A percentile compares a stretch with the other conserved stretches of the same genome.
These are phyloP conservation scores for Jatropha multifida DNA, from an alignment of 441 rosid species.

Conservation along the genomic window DNA sequence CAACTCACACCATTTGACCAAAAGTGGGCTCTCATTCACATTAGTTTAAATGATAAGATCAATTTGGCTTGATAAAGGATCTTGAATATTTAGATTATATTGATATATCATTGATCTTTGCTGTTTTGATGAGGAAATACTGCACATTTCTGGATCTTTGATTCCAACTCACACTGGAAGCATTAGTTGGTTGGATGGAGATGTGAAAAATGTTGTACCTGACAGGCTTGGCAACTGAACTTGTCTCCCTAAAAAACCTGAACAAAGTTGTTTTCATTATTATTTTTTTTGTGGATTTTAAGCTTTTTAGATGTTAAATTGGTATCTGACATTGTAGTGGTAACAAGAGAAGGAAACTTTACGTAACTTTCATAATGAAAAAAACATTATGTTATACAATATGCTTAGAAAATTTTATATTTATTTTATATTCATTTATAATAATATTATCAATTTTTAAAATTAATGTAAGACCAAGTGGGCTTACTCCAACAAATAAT, in stretches of 20 bases:
- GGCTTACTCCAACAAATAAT: no score
- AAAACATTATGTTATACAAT: no score
- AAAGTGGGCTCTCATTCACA: not conserved
- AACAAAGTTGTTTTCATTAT: not conserved
- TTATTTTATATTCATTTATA: no score
- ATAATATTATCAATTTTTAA: no score
- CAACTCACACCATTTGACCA: not conserved
- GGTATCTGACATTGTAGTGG: constrained; percentile 18
- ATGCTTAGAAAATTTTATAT: no score
- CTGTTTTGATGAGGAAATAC: constrained; percentile 78
- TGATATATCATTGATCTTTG: constrained; percentile 25
- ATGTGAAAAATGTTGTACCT: constrained; percentile 29
- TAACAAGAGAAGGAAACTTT: constrained; percentile 6
- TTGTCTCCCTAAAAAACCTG: not conserved
- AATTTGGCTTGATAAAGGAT: not conserved
- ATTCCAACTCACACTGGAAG: constrained; percentile 58
- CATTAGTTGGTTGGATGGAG: constrained; percentile 57
- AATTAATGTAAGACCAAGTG: no score
- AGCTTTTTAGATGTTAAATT: not conserved
- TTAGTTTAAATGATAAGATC: not conserved
- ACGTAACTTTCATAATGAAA: no score
- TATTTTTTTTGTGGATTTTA: not conserved
- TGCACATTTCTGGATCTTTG: constrained; percentile 76
- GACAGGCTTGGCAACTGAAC: constrained; percentile 38
- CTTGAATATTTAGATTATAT: not conserved